phyloP scores from a whole-genome alignment of 1,139 yeast species.

The Sugiyamaella paludigena region DNA sequence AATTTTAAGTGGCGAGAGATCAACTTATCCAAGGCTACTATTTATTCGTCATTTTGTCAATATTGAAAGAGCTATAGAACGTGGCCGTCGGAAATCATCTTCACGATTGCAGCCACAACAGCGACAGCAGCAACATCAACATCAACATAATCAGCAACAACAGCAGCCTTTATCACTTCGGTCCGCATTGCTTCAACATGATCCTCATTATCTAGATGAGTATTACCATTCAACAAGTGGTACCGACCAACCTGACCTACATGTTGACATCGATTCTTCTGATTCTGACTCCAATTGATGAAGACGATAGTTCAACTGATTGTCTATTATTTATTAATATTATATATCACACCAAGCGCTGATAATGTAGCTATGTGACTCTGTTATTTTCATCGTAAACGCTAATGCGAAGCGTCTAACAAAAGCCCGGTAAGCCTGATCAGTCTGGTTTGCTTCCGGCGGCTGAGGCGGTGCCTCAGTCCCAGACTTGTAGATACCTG shows the following conservation, averaged over 20 bases:
- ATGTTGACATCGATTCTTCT: conserved; percentile 1
- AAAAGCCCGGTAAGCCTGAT: too few species aligned
- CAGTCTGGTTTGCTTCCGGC: too few species aligned
- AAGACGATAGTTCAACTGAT: not conserved
- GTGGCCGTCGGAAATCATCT: conserved; percentile 23
- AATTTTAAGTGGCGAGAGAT: conserved; percentile 61
- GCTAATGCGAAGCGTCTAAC: too few species aligned
- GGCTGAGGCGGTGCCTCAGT: too few species aligned
- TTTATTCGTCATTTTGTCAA: conserved; percentile 62
- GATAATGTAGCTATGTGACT: too few species aligned
- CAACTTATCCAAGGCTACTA: conserved; percentile 63
- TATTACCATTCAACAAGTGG: conserved; percentile 8
- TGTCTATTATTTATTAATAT: not conserved
- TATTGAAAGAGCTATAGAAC: conserved; percentile 63
- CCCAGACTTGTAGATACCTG: too few species aligned
- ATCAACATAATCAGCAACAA: not conserved
- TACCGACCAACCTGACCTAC: not conserved
- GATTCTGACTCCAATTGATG: conserved; percentile 1
- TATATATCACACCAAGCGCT: too few species aligned
- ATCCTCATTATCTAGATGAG: not conserved
- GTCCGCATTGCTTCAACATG: not conserved
- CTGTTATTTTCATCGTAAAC: too few species aligned
- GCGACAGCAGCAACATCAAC: not conserved
- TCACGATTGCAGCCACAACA: not conserved
- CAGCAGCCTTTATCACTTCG: not conserved